Evolutionary conservation across 2,329 filamentous ascomycete genomes (phyloP).

Genomic region (Falciphora oryzae): DNA sequence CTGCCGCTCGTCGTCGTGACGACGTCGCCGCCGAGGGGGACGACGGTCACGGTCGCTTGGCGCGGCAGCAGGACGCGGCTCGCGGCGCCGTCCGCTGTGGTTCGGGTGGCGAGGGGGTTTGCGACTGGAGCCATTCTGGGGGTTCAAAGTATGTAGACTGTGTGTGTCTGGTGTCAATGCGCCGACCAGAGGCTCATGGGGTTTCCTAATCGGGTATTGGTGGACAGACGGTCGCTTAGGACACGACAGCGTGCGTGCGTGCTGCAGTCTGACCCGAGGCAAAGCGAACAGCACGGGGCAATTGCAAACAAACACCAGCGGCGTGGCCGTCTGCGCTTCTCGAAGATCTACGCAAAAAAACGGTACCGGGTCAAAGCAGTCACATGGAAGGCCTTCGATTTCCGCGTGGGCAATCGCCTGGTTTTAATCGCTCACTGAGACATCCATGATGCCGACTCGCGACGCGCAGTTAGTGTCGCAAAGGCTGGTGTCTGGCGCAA

Average conservation of each 20-base stretch:
- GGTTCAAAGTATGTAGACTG: background rate
- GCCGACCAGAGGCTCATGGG: background rate
- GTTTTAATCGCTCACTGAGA: background rate
- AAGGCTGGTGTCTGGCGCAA: background rate
- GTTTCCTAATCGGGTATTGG: no score
- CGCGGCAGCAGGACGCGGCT: background rate
- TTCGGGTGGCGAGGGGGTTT: background rate
- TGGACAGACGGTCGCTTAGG: no score
- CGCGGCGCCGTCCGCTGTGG: no score
- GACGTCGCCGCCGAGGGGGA: constrained; percentile 14
- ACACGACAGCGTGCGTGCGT: no score
- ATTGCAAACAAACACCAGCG: background rate
- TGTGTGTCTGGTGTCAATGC: background rate
- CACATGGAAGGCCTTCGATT: background rate
- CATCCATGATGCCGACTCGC: background rate
- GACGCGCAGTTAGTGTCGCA: background rate
- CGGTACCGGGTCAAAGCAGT: background rate
- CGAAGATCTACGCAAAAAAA: background rate
- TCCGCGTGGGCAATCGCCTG: background rate
- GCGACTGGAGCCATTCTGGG: background rate
- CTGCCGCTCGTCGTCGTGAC: no score
- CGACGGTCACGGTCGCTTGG: constrained; percentile 21
- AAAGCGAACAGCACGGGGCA: background rate
- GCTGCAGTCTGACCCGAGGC: background rate
- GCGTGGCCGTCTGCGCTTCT: background rate